These are phyloP conservation scores for Neonectria magnoliae DNA, from an alignment of 2,329 filamentous ascomycete species.

Conservation along the genomic window DNA sequence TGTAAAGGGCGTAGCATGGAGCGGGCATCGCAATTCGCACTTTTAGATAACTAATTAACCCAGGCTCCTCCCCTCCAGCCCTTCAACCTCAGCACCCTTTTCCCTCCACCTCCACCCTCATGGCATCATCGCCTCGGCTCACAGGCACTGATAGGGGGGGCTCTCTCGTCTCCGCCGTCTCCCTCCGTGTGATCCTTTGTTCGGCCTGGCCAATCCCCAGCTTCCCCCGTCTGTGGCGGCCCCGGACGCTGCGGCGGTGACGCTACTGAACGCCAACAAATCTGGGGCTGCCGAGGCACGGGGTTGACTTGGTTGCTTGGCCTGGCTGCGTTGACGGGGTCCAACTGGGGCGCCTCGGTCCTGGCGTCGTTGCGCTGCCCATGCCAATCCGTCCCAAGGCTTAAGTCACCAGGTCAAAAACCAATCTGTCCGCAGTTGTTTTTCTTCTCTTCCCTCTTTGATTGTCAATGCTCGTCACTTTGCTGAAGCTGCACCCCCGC, in stretches of 20 bases:
- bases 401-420: constrained; percentile 20
- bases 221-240: constrained; percentile 9
- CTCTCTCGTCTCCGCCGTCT: constrained; percentile 11
- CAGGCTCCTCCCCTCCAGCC: background rate
- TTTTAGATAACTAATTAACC: constrained; percentile 4
- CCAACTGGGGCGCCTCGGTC: constrained; percentile 37
- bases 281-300: constrained; percentile 45
- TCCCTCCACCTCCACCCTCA: constrained; percentile 1
- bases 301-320: background rate
- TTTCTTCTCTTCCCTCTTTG: background rate
- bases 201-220: constrained; percentile 9
- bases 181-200: background rate
- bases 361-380: constrained; percentile 4
- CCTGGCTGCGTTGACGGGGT: no score
- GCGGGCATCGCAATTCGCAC: background rate
- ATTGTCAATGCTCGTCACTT: background rate
- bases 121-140: constrained; percentile 36
- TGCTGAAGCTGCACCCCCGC: background rate
- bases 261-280: constrained; percentile 31
- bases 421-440: constrained; percentile 8
- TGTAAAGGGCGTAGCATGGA: background rate
- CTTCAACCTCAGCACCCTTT: constrained; percentile 15
- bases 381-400: constrained; percentile 9
- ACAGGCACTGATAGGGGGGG: constrained; percentile 29
- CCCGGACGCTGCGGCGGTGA: constrained; percentile 19